Conservation (phyloP, 345 rosid genomes). For the Citrus hindsii region DNA sequence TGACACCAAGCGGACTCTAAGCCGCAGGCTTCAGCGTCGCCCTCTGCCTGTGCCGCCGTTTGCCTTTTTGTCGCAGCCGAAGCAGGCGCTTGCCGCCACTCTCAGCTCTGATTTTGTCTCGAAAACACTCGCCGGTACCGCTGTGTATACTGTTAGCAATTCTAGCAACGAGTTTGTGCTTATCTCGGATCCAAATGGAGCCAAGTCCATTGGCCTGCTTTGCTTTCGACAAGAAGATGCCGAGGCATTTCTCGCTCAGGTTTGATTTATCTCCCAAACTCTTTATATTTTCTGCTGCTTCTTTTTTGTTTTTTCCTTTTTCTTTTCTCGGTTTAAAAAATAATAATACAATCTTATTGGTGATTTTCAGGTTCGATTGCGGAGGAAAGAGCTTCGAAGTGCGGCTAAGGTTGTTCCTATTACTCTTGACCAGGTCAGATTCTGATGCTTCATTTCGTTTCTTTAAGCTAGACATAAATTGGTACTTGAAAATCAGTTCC, state of each 20-base stretch:
- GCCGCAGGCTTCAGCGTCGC: slow-evolving; percentile 3
- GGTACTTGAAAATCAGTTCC: background rate
- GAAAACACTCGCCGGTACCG: slow-evolving; percentile 66
- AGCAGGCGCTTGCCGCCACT: slow-evolving; percentile 26
- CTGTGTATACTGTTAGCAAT: slow-evolving; percentile 87
- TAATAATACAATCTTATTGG: background rate
- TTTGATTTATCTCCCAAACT: slow-evolving; percentile 1
- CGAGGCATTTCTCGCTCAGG: slow-evolving; percentile 88
- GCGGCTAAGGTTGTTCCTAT: slow-evolving; percentile 84
- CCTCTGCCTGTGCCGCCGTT: slow-evolving; percentile 30
- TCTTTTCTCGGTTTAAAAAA: background rate
- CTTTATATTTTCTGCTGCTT: background rate
- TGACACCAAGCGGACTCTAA: slow-evolving; percentile 45
- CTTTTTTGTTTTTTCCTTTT: no score
- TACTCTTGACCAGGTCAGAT: slow-evolving; percentile 77
- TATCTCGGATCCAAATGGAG: slow-evolving; percentile 82
- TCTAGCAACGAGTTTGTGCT: slow-evolving; percentile 90
- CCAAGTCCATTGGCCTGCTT: slow-evolving; percentile 83
- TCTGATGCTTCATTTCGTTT: background rate
- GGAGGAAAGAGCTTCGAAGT: slow-evolving; percentile 69
- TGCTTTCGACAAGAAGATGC: slow-evolving; percentile 97
- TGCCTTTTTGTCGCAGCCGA: slow-evolving; percentile 65
- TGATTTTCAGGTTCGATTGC: slow-evolving; percentile 56
- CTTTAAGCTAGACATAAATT: background rate
- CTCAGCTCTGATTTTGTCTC: slow-evolving; percentile 63